These are phyloP conservation scores for Trametes hirsuta DNA, from an alignment of 1,284 basidiomycete genomes.

Conservation along the genomic window DNA sequence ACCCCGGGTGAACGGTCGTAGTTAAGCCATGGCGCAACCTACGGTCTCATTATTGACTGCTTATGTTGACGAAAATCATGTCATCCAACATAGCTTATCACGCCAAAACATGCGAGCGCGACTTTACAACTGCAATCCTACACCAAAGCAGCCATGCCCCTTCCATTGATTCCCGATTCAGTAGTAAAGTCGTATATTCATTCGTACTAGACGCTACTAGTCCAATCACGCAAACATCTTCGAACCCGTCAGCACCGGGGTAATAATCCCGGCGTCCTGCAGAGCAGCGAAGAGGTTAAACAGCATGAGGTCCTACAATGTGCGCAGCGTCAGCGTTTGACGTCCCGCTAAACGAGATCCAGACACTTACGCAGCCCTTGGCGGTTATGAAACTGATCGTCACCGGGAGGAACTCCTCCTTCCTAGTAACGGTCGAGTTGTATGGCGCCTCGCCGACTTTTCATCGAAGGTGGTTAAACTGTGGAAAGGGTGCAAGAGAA, in stretches of 20 bases:
- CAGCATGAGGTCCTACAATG: slow-evolving; percentile 39
- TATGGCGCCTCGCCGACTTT: slow-evolving; percentile 43
- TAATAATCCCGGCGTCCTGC: slow-evolving; percentile 38
- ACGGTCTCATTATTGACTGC: too few relatives aligned
- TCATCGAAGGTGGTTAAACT: neutral
- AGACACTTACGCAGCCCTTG: slow-evolving; percentile 39
- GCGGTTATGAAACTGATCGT: slow-evolving; percentile 42
- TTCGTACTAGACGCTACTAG: neutral
- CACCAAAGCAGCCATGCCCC: too few relatives aligned
- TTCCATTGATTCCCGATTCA: too few relatives aligned
- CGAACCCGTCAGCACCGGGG: slow-evolving; percentile 33
- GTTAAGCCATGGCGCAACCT: too few relatives aligned
- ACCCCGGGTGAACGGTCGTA: too few relatives aligned
- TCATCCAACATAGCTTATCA: too few relatives aligned
- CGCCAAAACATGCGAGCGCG: too few relatives aligned
- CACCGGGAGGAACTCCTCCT: slow-evolving; percentile 44
- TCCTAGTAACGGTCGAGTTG: slow-evolving; percentile 43
- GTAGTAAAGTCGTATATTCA: neutral
- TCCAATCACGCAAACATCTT: slow-evolving; percentile 5
- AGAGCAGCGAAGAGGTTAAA: slow-evolving; percentile 42
- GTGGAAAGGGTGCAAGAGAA: neutral
- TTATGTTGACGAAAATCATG: too few relatives aligned
- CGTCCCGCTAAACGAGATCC: neutral
- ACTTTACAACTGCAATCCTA: too few relatives aligned
- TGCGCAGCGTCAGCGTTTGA: too few relatives aligned